Conservation (phyloP, 225 moss, liverwort and hornwort species). For the Polytrichum formosum region DNA sequence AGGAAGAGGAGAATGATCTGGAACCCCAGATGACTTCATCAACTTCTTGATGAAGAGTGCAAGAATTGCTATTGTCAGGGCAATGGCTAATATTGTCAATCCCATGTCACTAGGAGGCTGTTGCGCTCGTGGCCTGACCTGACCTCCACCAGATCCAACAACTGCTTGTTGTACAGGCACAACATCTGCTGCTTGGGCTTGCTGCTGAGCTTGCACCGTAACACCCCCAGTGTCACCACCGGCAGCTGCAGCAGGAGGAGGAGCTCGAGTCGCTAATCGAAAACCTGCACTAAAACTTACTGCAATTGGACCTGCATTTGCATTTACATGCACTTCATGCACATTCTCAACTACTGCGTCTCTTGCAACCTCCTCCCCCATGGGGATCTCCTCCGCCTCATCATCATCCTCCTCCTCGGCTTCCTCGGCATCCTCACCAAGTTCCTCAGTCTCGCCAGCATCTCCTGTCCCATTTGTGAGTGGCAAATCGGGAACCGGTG, state of each 20-base stretch:
- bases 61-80: constrained; percentile 81
- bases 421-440: constrained; percentile 21
- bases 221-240: background rate
- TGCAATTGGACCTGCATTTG: constrained; percentile 53
- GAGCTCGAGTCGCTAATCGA: constrained; percentile 29
- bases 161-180: constrained; percentile 25
- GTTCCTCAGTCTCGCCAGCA: constrained; percentile 17
- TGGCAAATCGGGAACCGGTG: constrained; percentile 62
- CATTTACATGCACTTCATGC: constrained; percentile 55
- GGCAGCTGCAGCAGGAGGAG: constrained; percentile 17
- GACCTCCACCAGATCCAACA: constrained; percentile 24
- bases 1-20: constrained; percentile 23
- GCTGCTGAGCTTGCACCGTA: constrained; percentile 6
- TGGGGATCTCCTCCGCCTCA: constrained; percentile 20
- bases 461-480: constrained; percentile 32
- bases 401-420: constrained; percentile 27
- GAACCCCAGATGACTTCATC: constrained; percentile 47
- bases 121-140: constrained; percentile 46
- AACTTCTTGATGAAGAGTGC: constrained; percentile 87
- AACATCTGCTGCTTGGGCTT: constrained; percentile 24
- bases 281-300: constrained; percentile 58
- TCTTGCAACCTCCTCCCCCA: constrained; percentile 22
- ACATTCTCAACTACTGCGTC: constrained; percentile 42
- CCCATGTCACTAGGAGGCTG: constrained; percentile 71
- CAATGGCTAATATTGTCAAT: constrained; percentile 76